These are phyloP conservation scores for Conringia planisiliqua DNA, from an alignment of 345 rosid species.

Conservation along the genomic window DNA sequence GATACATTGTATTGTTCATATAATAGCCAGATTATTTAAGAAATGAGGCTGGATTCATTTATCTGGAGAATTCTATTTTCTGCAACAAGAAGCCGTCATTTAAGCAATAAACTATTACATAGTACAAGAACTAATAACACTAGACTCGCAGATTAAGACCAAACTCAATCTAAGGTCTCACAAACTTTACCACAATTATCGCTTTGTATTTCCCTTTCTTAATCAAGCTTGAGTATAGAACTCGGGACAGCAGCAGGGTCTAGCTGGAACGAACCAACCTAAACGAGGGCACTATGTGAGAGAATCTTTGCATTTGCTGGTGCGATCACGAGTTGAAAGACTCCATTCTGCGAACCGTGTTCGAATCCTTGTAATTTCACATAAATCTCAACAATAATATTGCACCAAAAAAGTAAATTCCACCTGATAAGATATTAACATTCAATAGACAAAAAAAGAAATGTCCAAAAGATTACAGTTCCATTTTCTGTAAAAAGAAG, in stretches of 20 bases:
- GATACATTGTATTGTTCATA: conserved; percentile 8
- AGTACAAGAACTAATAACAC: background rate
- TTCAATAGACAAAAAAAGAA: background rate
- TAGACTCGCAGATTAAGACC: background rate
- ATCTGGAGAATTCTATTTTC: conserved; percentile 3
- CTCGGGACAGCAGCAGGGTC: conserved; percentile 62
- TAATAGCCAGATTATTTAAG: background rate
- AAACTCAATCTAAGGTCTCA: background rate
- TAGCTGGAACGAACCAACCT: conserved; percentile 50
- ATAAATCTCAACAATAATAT: background rate
- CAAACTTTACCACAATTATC: no score
- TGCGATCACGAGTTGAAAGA: conserved; percentile 30
- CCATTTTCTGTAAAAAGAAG: background rate
- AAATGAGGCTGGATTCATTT: conserved; percentile 4
- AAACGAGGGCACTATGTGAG: conserved; percentile 59
- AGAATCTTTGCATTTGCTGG: conserved; percentile 53
- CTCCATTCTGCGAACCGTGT: conserved; percentile 28
- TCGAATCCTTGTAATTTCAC: conserved; percentile 41
- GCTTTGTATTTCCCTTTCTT: background rate
- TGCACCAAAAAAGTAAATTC: background rate
- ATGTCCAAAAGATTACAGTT: background rate
- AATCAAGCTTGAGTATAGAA: background rate
- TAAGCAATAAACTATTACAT: background rate
- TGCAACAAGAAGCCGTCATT: background rate
- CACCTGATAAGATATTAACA: background rate